Percentiles rank a stretch among this genome's conserved stretches.
Evolutionary conservation across 2,329 filamentous ascomycete species (phyloP).

Genomic region (Alternaria sp.): DNA sequence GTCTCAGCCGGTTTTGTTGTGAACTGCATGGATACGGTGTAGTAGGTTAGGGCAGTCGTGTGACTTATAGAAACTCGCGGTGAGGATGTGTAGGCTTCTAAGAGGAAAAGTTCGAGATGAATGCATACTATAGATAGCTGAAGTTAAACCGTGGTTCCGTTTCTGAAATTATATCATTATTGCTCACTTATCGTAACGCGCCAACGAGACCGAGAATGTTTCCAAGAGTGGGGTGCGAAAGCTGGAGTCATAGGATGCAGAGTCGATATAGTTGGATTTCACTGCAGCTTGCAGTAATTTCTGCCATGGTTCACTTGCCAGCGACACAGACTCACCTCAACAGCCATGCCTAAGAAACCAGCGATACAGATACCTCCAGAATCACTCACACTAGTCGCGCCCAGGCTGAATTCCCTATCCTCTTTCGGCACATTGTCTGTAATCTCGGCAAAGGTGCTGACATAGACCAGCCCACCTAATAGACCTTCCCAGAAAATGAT

Average conservation of each 20-base stretch:
- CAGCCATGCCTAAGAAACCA: conserved; percentile 78
- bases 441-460: conserved; percentile 89
- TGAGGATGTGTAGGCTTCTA: background rate
- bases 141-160: background rate
- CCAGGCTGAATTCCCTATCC: conserved; percentile 89
- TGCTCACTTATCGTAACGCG: background rate
- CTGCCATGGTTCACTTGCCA: conserved; percentile 85
- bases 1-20: background rate
- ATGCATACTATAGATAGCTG: background rate
- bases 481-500: conserved; percentile 95
- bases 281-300: conserved; percentile 57
- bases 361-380: conserved; percentile 89
- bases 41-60: background rate
- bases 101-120: background rate
- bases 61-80: too few relatives aligned
- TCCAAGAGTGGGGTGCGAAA: background rate
- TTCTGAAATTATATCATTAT: background rate
- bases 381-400: conserved; percentile 90
- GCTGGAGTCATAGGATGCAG: background rate
- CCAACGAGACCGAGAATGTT: background rate
- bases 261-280: background rate
- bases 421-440: conserved; percentile 77
- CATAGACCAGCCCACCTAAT: conserved; percentile 89
- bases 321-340: conserved; percentile 82
- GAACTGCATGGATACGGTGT: background rate